Conservation (phyloP, 108 stramenopile species). For the Cylindrotheca fusiformis region DNA sequence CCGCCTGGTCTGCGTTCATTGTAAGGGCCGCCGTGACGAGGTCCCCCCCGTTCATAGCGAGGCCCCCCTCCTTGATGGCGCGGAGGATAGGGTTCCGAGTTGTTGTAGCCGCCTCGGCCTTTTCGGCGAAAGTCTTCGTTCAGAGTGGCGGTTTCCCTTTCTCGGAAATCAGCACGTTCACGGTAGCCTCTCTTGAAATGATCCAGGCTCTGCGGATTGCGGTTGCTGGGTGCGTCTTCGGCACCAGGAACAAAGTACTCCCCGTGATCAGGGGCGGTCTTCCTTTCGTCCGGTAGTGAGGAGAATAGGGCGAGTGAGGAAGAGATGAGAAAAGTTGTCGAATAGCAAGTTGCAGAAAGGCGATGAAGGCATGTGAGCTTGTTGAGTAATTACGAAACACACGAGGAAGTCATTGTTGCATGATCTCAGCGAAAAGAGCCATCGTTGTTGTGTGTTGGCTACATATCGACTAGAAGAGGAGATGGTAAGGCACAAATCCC, state of each 20-base stretch:
- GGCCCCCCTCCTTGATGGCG: not conserved
- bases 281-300: not conserved
- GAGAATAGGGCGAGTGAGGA: not conserved
- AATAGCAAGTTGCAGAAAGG: not conserved
- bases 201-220: conserved; percentile 70
- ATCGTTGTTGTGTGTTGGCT: too few species aligned
- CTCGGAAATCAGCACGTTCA: conserved; percentile 61
- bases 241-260: conserved; percentile 47
- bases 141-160: conserved; percentile 37
- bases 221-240: conserved; percentile 24
- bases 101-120: not conserved
- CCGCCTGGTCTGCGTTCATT: not conserved
- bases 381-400: too few species aligned
- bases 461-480: too few species aligned
- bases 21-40: conserved; percentile 2
- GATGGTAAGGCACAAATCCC: too few species aligned
- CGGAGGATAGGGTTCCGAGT: not conserved
- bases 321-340: too few species aligned
- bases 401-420: too few species aligned
- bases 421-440: not conserved
- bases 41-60: conserved; percentile 15
- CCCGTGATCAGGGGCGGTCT: conserved; percentile 47
- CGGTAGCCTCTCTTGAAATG: conserved; percentile 82
- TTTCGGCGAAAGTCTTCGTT: conserved; percentile 3
- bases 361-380: not conserved